phyloP scores from a whole-genome alignment of 768 basidiomycete species.

The Candolleomyces eurysporus region DNA sequence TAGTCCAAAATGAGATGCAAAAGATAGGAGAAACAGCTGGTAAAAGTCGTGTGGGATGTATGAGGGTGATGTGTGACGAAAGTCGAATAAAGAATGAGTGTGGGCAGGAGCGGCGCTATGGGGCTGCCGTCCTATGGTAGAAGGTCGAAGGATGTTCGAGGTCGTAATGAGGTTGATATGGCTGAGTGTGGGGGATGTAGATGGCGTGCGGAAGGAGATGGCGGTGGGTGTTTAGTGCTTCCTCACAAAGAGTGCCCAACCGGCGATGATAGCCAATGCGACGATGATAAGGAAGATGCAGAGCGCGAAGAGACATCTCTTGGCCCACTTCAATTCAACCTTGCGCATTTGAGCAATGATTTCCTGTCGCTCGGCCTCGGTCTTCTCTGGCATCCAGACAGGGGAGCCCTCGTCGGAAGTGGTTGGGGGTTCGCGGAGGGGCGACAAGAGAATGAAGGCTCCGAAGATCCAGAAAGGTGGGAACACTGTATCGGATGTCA shows the following conservation, averaged over 20 bases:
- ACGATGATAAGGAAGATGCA: conserved; percentile 40
- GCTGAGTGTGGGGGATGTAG: neutral
- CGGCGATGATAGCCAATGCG: conserved; percentile 26
- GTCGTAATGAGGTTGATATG: neutral
- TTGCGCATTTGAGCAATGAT: conserved; percentile 47
- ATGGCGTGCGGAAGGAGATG: neutral
- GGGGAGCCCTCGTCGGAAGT: conserved; percentile 20
- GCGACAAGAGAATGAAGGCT: conserved; percentile 51
- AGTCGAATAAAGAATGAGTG: neutral
- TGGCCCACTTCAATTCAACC: conserved; percentile 56
- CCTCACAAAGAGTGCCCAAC: conserved; percentile 27
- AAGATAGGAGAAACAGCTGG: neutral
- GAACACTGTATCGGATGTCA: conserved; percentile 42
- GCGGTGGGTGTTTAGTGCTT: conserved; percentile 4
- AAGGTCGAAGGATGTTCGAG: neutral
- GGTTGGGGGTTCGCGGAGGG: conserved; percentile 42
- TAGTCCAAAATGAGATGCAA: neutral
- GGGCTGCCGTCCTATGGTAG: neutral
- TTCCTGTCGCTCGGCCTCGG: conserved; percentile 45
- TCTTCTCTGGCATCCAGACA: conserved; percentile 57
- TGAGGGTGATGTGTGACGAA: neutral
- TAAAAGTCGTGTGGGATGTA: neutral
- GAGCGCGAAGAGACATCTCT: conserved; percentile 54
- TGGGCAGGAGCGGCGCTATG: neutral
- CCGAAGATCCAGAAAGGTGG: conserved; percentile 63